Base-by-base conservation (phyloP, 768 basidiomycete species). In the Suillus ampliporus region DNA sequence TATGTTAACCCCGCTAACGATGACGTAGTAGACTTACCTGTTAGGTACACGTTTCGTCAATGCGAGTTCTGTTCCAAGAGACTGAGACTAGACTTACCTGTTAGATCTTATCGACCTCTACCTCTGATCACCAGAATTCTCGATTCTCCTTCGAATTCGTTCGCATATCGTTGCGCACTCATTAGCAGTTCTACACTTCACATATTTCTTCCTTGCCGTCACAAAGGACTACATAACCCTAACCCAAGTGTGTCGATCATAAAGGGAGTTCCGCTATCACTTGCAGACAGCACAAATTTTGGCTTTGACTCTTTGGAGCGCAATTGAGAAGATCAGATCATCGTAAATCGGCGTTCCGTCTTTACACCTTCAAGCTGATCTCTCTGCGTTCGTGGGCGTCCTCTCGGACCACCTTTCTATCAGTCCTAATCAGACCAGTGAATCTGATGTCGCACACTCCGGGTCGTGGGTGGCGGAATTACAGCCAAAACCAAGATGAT, bases 291-390 rank as follows among this genome's bases (percentile, higher is more conserved):
- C 11, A 50, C 11, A 50, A 31, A 11, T 51, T 51, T 31, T 19
- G 50, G 10, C 23, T 47, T 47, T 14, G 13, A 46, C 44, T 21
- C 44, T 15, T 9, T 23, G 23, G 14, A 50, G 48, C 48, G n/a
- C n/a, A n/a, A 50, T 50, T 28, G 26, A 17, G 50, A 51, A 31
- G 50, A 51, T 51, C 50, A 19, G 50, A 31, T 51, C 17, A 10
- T 37, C 15, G 34, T 17, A 21, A 21, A 14, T 21, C 4, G 52
- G 52, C 17, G 23, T 56, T 26, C 10, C 5, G 23, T 26, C 37
- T 19, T 54, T 26, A 19, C 37, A 38, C 38, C 23, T 23, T 56
- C 37, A 56, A 56, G 11, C 54, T 56, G 54, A 40, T 40, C 10
- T 7, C 54, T 40, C 38, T 56, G 6, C 37, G 26, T 56, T 56